These are phyloP conservation scores for Nakaseomyces kungkrabaensis DNA, from an alignment of 1,139 yeast genomes.

Conservation along the genomic window DNA sequence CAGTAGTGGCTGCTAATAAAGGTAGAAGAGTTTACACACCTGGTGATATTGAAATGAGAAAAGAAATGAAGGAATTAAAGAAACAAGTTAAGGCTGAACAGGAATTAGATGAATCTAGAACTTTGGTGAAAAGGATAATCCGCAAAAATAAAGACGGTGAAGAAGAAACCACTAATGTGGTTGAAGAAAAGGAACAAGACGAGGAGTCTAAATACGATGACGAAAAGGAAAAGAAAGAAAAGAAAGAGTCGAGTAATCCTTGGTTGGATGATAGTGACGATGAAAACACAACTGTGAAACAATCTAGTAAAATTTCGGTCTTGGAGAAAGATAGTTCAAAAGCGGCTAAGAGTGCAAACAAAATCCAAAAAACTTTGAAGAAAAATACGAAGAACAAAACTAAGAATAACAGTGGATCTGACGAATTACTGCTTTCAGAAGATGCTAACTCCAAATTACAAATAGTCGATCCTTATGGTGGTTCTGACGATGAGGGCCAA, in stretches of 20 bases:
- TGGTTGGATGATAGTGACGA: constrained; percentile 47
- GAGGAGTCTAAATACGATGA: constrained; percentile 6
- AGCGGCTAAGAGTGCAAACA: constrained; percentile 35
- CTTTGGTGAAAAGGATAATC: constrained; percentile 35
- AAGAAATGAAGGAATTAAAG: constrained; percentile 34
- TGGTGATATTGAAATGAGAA: constrained; percentile 40
- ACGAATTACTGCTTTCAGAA: constrained; percentile 22
- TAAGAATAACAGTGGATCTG: constrained; percentile 10
- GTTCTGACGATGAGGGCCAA: constrained; percentile 32
- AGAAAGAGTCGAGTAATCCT: constrained; percentile 45
- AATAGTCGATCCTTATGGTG: constrained; percentile 38
- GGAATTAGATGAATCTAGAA: constrained; percentile 45
- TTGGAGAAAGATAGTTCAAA: constrained; percentile 52
- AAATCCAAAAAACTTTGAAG: constrained; percentile 40
- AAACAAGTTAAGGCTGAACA: constrained; percentile 39
- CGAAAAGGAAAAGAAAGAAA: constrained; percentile 4
- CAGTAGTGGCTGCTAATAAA: constrained; percentile 46
- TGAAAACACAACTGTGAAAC: constrained; percentile 28
- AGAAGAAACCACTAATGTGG: constrained; percentile 5
- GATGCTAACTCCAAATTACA: constrained; percentile 27
- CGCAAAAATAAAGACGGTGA: constrained; percentile 5
- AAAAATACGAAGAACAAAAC: constrained; percentile 12
- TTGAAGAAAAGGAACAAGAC: constrained; percentile 5
- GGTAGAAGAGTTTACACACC: constrained; percentile 86
- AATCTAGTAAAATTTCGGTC: constrained; percentile 44